A percentile compares a stretch with the other conserved stretches of the same genome.
Evolutionary conservation across 371 early-diverging fungal species (phyloP).

Genomic region (Parasitella parasitica): DNA sequence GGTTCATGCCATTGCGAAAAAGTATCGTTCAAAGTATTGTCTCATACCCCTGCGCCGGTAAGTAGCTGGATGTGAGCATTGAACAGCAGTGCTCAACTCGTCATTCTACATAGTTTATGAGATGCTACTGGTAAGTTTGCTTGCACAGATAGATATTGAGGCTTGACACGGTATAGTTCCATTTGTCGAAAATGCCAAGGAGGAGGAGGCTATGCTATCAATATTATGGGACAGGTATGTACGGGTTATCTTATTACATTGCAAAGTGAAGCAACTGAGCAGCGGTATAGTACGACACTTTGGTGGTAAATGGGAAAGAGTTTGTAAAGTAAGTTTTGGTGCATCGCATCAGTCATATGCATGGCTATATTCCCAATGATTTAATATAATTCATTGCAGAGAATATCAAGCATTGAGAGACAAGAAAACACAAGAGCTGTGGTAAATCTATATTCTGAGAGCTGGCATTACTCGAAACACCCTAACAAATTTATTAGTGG

Average conservation of each 20-base stretch:
- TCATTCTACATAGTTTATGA: slow-evolving; percentile 33
- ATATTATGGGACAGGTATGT: slow-evolving; percentile 46
- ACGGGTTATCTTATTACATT: not conserved
- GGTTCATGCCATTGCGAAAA: slow-evolving; percentile 57
- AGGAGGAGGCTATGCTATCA: slow-evolving; percentile 45
- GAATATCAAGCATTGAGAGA: slow-evolving; percentile 40
- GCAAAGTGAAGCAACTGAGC: not conserved
- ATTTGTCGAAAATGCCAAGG: slow-evolving; percentile 54
- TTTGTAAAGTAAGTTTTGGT: slow-evolving; percentile 24
- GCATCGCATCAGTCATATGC: not conserved
- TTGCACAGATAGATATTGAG: too few relatives aligned
- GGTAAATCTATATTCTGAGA: slow-evolving; percentile 18
- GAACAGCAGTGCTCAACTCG: not conserved
- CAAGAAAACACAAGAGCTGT: slow-evolving; percentile 30
- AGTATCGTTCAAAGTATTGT: slow-evolving; percentile 34
- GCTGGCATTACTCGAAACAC: not conserved
- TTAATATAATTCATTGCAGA: slow-evolving; percentile 7
- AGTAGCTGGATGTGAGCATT: not conserved
- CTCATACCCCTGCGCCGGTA: slow-evolving; percentile 45
- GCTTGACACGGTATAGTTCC: slow-evolving; percentile 23
- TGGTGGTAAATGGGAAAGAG: slow-evolving; percentile 40
- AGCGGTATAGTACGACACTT: slow-evolving; percentile 28
- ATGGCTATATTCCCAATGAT: too few relatives aligned
- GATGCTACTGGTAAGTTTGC: slow-evolving; percentile 44
- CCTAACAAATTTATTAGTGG: slow-evolving; percentile 25